Evolutionary conservation across 2,329 filamentous ascomycete species (phyloP).

Genomic region (Truncatella angustata): DNA sequence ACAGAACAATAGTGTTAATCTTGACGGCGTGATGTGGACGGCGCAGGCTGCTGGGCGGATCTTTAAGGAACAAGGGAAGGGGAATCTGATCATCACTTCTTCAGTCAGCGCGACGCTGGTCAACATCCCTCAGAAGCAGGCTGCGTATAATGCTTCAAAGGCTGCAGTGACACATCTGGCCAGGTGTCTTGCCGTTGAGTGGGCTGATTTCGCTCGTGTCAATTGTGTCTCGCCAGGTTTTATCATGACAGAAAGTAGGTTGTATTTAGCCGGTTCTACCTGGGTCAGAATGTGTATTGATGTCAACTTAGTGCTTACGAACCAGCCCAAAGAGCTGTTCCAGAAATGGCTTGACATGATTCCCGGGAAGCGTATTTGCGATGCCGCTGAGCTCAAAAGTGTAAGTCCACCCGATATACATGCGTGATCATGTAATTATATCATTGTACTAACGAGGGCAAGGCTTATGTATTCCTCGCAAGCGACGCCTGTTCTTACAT

Average conservation of each 20-base stretch:
- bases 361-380: not conserved
- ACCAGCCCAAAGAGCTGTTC: not conserved
- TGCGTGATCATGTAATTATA: too few species aligned
- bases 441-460: too few species aligned
- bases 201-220: conserved; percentile 75
- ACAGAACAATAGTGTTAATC: conserved; percentile 73
- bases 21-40: conserved; percentile 74
- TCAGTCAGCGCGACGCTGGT: conserved; percentile 81
- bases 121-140: conserved; percentile 63
- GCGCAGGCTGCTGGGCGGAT: conserved; percentile 72
- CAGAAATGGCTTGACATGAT: not conserved
- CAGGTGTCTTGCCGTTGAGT: conserved; percentile 83
- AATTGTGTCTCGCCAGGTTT: conserved; percentile 90
- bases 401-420: not conserved
- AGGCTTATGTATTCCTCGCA: conserved; percentile 35
- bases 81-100: conserved; percentile 84
- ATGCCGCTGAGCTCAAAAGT: not conserved
- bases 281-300: not conserved
- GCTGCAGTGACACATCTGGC: conserved; percentile 63
- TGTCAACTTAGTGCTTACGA: not conserved
- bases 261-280: not conserved
- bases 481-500: conserved; percentile 40
- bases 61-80: conserved; percentile 78
- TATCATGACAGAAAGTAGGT: conserved; percentile 69
- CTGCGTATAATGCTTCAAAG: not conserved